Conservation (phyloP, 768 basidiomycete genomes). For the Phanerochaete carnosa region DNA sequence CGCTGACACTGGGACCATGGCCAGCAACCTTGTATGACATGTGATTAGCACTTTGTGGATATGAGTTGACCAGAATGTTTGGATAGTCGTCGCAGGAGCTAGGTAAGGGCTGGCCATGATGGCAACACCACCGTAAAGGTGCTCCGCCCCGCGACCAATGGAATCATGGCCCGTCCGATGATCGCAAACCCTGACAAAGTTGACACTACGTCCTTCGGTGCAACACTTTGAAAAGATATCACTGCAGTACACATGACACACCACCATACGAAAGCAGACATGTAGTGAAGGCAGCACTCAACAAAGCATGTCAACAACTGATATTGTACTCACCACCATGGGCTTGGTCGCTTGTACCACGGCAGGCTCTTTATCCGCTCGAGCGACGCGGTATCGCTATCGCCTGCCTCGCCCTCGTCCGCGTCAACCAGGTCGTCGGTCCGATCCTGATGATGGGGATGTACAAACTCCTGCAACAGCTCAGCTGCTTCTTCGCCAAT, state of each 20-base stretch:
- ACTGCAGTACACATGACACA: too few relatives aligned
- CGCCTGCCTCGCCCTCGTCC: slow-evolving; percentile 19
- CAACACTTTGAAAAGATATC: too few relatives aligned
- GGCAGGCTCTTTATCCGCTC: slow-evolving; percentile 37
- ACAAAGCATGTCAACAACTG: background rate
- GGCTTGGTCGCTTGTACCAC: slow-evolving; percentile 77
- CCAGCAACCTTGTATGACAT: slow-evolving; percentile 48
- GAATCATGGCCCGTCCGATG: too few relatives aligned
- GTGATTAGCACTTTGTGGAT: background rate
- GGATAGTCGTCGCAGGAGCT: too few relatives aligned
- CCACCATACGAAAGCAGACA: background rate
- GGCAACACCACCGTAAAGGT: too few relatives aligned
- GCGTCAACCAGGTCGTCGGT: slow-evolving; percentile 33
- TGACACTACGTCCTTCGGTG: too few relatives aligned
- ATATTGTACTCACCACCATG: slow-evolving; percentile 57
- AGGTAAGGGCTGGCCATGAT: background rate
- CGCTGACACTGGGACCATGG: slow-evolving; percentile 48
- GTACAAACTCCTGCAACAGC: slow-evolving; percentile 42
- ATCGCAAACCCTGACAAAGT: too few relatives aligned
- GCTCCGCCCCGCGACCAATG: too few relatives aligned
- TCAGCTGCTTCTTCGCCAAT: slow-evolving; percentile 46
- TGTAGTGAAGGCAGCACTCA: background rate
- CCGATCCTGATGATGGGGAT: slow-evolving; percentile 37
- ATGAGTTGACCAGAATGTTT: too few relatives aligned
- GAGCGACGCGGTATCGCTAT: slow-evolving; percentile 7